Evolutionary conservation across 2,329 filamentous ascomycete genomes (phyloP), one percentile per base, ranked within the genome.

Genomic region (Alternaria postmessia): DNA sequence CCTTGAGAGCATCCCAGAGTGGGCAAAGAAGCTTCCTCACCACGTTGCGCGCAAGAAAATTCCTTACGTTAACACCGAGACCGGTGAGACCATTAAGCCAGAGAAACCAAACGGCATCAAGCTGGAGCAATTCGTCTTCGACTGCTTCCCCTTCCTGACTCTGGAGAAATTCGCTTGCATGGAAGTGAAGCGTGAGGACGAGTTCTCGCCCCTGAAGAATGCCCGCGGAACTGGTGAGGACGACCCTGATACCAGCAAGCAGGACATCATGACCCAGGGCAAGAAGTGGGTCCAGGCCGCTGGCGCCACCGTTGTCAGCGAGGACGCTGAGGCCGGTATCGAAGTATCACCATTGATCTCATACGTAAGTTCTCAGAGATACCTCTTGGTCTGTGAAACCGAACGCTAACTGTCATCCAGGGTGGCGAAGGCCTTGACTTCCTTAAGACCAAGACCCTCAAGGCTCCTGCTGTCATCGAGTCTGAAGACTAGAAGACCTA

Each of bases 1-100:
- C 86, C 87, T 99, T 49, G 91, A 97, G 79, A 90, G 88, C 65
- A 97, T 97, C 71, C 93, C 95, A 59, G 83, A 88, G 71, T 97
- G 93, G 92, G 89, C 88, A 18, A 86, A 93, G 82, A 88, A 90
- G 79, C 87, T 99, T 53, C 94, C 94, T 16, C 95, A 98, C 80
- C 95, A 99, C 84, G 89, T 99, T 65, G 95, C 95, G 44, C 89
- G 91, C 80, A 99, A 99, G 91, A 99, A 99, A 91, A 99, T 99
- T 64, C 94, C 94, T 11, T 90, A 88, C 77, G 86, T 92, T 67
- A 89, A 97, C 77, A 86, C 89, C 14, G 84, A 90, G 76, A 90
- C 86, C 32, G 94, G 93, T 65, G 89, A 92, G 78, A 87, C 88
- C 0, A 84, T 97, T 80, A 97, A 97, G 86, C 93, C 94, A 3